Conservation (phyloP, 23 red algal species). For the Cyanidioschyzon merolae region DNA sequence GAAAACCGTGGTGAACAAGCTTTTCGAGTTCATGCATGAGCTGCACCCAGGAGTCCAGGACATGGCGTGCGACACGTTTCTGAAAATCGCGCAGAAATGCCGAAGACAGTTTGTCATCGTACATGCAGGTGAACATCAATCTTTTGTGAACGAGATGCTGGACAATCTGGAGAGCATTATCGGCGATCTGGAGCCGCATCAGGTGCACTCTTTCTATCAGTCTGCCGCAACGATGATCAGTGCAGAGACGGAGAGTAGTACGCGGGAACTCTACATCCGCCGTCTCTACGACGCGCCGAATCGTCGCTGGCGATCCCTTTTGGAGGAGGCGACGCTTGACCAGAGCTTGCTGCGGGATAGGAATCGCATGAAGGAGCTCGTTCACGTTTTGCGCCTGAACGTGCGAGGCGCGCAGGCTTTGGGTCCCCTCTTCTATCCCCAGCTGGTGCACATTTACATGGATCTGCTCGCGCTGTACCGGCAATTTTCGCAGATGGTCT, state of each 20-base stretch:
- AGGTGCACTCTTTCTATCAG: slow-evolving; percentile 94
- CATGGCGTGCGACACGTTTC: slow-evolving; percentile 99
- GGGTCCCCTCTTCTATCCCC: slow-evolving; percentile 62
- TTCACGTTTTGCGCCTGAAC: slow-evolving; percentile 72
- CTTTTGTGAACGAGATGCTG: slow-evolving; percentile 86
- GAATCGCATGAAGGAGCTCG: slow-evolving; percentile 81
- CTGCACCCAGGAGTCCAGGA: slow-evolving; percentile 96
- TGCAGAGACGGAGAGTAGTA: slow-evolving; percentile 26
- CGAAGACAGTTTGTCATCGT: slow-evolving; percentile 66
- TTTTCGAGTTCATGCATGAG: slow-evolving; percentile 99
- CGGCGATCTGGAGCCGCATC: slow-evolving; percentile 80
- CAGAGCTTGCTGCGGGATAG: slow-evolving; percentile 42
- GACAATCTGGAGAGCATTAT: slow-evolving; percentile 70
- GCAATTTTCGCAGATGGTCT: slow-evolving; percentile 62
- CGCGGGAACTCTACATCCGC: slow-evolving; percentile 39
- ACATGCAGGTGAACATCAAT: slow-evolving; percentile 48
- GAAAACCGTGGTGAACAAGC: slow-evolving; percentile 97
- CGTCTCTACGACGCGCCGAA: slow-evolving; percentile 94
- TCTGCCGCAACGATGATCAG: slow-evolving; percentile 70
- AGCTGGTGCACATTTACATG: slow-evolving; percentile 55
- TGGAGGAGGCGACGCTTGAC: slow-evolving; percentile 46
- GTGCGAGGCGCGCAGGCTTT: slow-evolving; percentile 54
- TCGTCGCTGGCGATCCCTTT: slow-evolving; percentile 52
- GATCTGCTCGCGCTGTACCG: slow-evolving; percentile 76
- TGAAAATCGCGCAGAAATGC: slow-evolving; percentile 96